Evolutionary conservation across 1,284 basidiomycete genomes (phyloP).

Genomic region (Pseudozyma sp.): DNA sequence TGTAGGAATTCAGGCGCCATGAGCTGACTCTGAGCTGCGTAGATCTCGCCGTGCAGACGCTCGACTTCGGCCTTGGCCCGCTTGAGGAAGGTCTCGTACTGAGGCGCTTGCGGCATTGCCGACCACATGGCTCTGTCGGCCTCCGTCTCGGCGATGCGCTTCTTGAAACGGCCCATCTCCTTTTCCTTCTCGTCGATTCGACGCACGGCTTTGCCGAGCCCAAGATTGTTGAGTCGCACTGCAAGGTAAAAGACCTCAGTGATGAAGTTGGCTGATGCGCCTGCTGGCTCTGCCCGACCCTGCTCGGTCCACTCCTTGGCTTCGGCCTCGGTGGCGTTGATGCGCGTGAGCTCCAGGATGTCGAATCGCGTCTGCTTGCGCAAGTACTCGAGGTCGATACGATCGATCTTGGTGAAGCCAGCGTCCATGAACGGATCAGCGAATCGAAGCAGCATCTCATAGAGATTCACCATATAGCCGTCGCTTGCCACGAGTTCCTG

Average conservation of each 20-base stretch:
- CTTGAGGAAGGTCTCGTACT: conserved; percentile 68
- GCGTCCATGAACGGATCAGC: conserved; percentile 98
- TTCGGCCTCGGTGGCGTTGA: conserved; percentile 65
- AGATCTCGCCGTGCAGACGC: conserved; percentile 71
- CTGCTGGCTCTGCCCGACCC: conserved; percentile 15
- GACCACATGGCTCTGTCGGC: conserved; percentile 68
- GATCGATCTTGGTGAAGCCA: conserved; percentile 84
- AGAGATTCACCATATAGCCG: conserved; percentile 91
- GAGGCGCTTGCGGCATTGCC: conserved; percentile 52
- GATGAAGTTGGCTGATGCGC: conserved; percentile 79
- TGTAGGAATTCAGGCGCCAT: conserved; percentile 86
- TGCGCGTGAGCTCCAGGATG: conserved; percentile 59
- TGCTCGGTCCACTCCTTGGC: conserved; percentile 57
- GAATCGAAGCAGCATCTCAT: conserved; percentile 83
- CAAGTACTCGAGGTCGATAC: conserved; percentile 83
- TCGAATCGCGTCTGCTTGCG: conserved; percentile 61
- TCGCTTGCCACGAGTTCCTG: conserved; percentile 87
- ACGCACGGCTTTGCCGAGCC: conserved; percentile 73
- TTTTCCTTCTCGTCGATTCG: conserved; percentile 81
- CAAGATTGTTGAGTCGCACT: conserved; percentile 56
- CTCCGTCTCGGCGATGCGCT: conserved; percentile 81
- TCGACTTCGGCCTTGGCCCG: conserved; percentile 57
- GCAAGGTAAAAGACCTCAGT: conserved; percentile 90
- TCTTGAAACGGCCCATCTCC: conserved; percentile 72
- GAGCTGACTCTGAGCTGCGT: conserved; percentile 86